A percentile compares a stretch with the other conserved stretches of the same genome.
phyloP scores from a whole-genome alignment of 163 green algal species.

The Chloromonas sp. region DNA sequence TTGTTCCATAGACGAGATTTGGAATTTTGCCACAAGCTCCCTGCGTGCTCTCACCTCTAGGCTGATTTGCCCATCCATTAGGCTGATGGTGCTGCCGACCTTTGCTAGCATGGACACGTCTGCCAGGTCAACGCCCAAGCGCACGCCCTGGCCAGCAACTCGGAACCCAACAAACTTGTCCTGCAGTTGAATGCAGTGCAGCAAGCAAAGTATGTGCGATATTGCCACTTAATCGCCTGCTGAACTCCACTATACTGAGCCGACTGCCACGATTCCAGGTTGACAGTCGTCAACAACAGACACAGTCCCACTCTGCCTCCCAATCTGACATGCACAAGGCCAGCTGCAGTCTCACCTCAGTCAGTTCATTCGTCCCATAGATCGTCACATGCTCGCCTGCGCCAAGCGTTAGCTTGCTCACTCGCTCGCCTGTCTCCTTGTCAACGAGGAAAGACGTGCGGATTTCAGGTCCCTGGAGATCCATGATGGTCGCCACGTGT shows the following conservation, averaged over 20 bases:
- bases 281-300: too few species aligned
- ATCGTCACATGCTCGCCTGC: slow-evolving; percentile 26
- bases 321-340: too few species aligned
- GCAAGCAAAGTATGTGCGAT: too few species aligned
- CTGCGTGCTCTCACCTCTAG: slow-evolving; percentile 21
- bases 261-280: too few species aligned
- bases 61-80: slow-evolving; percentile 33
- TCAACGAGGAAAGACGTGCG: slow-evolving; percentile 39
- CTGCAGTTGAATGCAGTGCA: neutral
- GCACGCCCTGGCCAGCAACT: neutral
- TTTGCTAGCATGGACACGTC: slow-evolving; percentile 18
- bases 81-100: slow-evolving; percentile 13
- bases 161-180: slow-evolving; percentile 16
- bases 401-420: slow-evolving; percentile 31
- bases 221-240: too few species aligned
- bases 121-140: slow-evolving; percentile 13
- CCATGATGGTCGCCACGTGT: slow-evolving; percentile 37
- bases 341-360: neutral
- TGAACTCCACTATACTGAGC: too few species aligned
- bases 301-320: too few species aligned
- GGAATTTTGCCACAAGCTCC: too few species aligned
- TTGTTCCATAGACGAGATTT: too few species aligned
- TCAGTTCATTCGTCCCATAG: slow-evolving; percentile 29
- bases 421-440: slow-evolving; percentile 10
- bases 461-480: slow-evolving; percentile 34